These are phyloP conservation scores for Parasarocladium wereldwijsianum DNA, from an alignment of 2,329 filamentous ascomycete species.

Conservation along the genomic window DNA sequence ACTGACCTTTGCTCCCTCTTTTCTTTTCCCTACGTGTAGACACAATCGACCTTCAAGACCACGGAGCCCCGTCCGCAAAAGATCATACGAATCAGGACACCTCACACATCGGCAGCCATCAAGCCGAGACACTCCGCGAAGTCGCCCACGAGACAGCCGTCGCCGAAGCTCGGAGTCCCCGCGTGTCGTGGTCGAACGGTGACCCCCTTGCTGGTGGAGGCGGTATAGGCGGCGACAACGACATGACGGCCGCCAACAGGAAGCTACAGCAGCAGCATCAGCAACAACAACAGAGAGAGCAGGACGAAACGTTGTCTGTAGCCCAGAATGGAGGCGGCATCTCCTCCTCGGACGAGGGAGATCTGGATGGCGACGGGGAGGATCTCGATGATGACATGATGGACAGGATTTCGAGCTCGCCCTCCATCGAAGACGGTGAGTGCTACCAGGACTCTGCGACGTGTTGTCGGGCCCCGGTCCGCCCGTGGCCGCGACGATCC, in stretches of 20 bases:
- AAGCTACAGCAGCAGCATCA: constrained; percentile 19
- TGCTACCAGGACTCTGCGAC: constrained; percentile 34
- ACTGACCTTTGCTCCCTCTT: constrained; percentile 6
- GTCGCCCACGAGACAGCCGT: constrained; percentile 63
- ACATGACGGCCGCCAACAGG: constrained; percentile 10
- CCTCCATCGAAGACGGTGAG: constrained; percentile 98
- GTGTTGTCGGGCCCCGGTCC: too few relatives aligned
- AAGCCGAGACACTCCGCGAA: constrained; percentile 70
- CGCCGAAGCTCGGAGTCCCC: constrained; percentile 52
- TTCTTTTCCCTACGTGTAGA: constrained; percentile 35
- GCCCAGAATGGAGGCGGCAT: constrained; percentile 47
- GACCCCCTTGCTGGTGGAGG: constrained; percentile 9
- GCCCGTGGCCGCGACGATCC: constrained; percentile 28
- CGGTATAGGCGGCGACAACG: constrained; percentile 6
- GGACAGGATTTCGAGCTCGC: constrained; percentile 97
- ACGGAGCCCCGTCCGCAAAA: constrained; percentile 66
- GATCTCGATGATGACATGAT: constrained; percentile 83
- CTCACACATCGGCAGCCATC: constrained; percentile 54
- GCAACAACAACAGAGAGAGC: constrained; percentile 24
- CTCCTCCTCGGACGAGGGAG: constrained; percentile 41
- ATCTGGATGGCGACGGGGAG: constrained; percentile 55
- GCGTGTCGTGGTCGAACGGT: constrained; percentile 36
- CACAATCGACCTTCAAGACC: constrained; percentile 88
- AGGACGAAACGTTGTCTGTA: constrained; percentile 42
- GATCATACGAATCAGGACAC: constrained; percentile 47